Evolutionary conservation across 768 basidiomycete species (phyloP).

Genomic region (Rossbeevera mucosa): DNA sequence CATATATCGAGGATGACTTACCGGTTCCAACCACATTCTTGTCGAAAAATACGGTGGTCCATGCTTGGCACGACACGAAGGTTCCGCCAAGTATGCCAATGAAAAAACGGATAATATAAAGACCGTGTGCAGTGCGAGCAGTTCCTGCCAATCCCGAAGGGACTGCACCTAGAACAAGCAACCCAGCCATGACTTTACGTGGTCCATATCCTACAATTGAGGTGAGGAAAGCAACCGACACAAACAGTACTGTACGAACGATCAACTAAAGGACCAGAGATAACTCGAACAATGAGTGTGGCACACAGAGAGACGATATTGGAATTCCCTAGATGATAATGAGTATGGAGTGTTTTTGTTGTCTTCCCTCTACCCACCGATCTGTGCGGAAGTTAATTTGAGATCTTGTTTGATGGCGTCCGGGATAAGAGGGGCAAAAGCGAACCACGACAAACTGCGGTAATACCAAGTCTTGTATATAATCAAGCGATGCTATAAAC

Average conservation of each 20-base stretch:
- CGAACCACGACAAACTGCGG: slow-evolving; percentile 45
- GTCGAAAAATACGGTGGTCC: slow-evolving; percentile 60
- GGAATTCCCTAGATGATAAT: slow-evolving; percentile 36
- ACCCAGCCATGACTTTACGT: slow-evolving; percentile 48
- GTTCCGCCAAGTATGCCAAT: slow-evolving; percentile 58
- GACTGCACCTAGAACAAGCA: slow-evolving; percentile 52
- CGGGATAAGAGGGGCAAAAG: slow-evolving; percentile 57
- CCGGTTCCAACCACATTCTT: slow-evolving; percentile 40
- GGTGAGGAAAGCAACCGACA: neutral
- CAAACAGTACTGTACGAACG: slow-evolving; percentile 17
- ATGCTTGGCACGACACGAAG: slow-evolving; percentile 58
- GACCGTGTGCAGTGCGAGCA: slow-evolving; percentile 34
- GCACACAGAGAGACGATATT: slow-evolving; percentile 45
- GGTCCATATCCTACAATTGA: slow-evolving; percentile 39
- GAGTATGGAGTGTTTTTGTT: neutral
- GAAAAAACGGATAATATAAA: slow-evolving; percentile 50
- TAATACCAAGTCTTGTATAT: slow-evolving; percentile 7
- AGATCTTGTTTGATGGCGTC: slow-evolving; percentile 53
- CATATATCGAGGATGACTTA: slow-evolving; percentile 1
- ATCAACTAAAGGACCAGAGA: slow-evolving; percentile 49
- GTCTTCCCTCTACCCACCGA: slow-evolving; percentile 31
- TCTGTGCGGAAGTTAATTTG: slow-evolving; percentile 41
- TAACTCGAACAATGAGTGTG: slow-evolving; percentile 45
- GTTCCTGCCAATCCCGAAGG: slow-evolving; percentile 57
- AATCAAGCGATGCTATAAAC: neutral